phyloP scores from a whole-genome alignment of 1,284 basidiomycete genomes.

The Ceraceosorus guamensis region DNA sequence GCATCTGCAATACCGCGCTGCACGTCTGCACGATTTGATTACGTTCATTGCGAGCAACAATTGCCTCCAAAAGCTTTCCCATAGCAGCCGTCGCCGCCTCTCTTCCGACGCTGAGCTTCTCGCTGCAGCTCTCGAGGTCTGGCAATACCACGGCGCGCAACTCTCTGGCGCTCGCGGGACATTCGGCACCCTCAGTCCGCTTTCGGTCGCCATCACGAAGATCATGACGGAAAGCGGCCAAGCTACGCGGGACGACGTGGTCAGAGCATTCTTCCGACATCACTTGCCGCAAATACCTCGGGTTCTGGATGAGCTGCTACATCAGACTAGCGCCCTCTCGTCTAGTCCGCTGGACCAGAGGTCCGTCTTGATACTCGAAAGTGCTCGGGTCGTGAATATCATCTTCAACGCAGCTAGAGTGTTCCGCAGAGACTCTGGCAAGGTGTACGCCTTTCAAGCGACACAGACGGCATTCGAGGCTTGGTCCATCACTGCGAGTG shows the following conservation, averaged over 20 bases:
- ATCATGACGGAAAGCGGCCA: constrained; percentile 57
- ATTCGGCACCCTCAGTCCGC: constrained; percentile 17
- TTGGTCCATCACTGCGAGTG: constrained; percentile 69
- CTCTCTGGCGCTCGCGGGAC: neutral
- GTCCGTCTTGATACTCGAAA: constrained; percentile 52
- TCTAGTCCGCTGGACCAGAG: neutral
- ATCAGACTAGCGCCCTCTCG: neutral
- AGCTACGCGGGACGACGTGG: constrained; percentile 57
- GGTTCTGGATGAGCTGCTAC: constrained; percentile 22
- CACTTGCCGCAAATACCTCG: constrained; percentile 52
- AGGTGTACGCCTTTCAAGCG: constrained; percentile 56
- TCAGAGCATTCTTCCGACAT: constrained; percentile 74
- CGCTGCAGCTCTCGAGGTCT: constrained; percentile 71
- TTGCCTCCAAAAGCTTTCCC: constrained; percentile 61
- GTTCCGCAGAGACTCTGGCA: constrained; percentile 64
- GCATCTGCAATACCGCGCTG: constrained; percentile 69
- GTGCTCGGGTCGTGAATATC: constrained; percentile 64
- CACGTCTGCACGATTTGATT: constrained; percentile 72
- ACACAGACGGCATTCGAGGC: constrained; percentile 59
- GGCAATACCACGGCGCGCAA: constrained; percentile 68
- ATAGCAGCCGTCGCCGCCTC: constrained; percentile 66
- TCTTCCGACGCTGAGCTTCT: constrained; percentile 83
- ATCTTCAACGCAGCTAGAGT: constrained; percentile 65
- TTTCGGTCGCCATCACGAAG: constrained; percentile 55
- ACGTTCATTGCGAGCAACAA: constrained; percentile 59